Evolutionary conservation across 1,284 basidiomycete species (phyloP), one percentile per base, ranked within the genome.

Genomic region (Fereydounia khargensis): DNA sequence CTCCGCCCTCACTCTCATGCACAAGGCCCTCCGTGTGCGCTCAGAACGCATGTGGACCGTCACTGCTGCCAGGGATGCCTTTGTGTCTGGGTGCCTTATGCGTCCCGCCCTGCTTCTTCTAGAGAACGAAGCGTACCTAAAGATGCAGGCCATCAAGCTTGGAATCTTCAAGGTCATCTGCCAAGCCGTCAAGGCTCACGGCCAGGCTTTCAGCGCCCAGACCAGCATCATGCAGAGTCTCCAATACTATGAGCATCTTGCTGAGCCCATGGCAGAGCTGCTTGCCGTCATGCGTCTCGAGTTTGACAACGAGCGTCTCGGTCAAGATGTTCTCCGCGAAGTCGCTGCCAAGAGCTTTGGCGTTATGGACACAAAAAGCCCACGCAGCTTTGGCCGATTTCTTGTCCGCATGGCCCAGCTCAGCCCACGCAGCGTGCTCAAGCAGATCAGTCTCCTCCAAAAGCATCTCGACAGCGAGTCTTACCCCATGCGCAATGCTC

Each of bases 391-490:
- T 76, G 88, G 87, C 3, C 82, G 82, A 35, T 98, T 97, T 80
- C 80, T 98, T 9, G 82, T 89, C 38, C 83, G 83, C 47, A 84
- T 92, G 47, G 84, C 87, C 0, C 90, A 95, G 61, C 79, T 87
- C 14, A 82, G 84, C n/a, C 91, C 92, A 0, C 80, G 89, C n/a
- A 79, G 86, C 4, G 85, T 96, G 2, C 80, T 91, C 67, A 94
- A 94, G 78, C 90, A 95, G 76, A 87, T 98, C 65, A 85, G 85
- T 61, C 78, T 97, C 35, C 78, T 97, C 9, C 81, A 89, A 21
- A 81, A 83, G 18, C 92, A 96, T 70, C 80, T 96, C 24, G 94
- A 98, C 71, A 91, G 88, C 23, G 94, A 98, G 88, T 87, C 90
- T 0, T 95, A 97, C 70, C 89, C 91, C 0, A 94, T 98, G 85